A percentile compares a stretch with the other conserved stretches of the same genome.
Conservation (phyloP, 768 basidiomycete species). For the Hygrocybe coccinea region DNA sequence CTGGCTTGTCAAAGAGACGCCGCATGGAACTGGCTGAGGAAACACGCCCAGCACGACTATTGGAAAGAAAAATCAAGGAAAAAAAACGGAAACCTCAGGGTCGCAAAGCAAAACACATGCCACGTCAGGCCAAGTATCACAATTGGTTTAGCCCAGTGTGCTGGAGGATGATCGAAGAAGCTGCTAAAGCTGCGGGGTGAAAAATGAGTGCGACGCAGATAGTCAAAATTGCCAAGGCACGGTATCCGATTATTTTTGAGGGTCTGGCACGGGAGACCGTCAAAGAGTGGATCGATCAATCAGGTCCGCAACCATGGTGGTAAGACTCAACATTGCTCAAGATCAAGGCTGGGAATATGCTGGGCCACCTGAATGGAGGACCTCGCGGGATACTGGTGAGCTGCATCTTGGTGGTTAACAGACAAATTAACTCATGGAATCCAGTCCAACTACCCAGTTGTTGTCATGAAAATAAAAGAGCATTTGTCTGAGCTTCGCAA, state of each 20-base stretch:
- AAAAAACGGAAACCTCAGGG: conserved; percentile 1
- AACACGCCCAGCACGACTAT: background rate
- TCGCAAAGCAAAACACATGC: conserved; percentile 6
- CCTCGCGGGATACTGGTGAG: conserved; percentile 10
- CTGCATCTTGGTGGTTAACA: background rate
- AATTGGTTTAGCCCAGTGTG: conserved; percentile 11
- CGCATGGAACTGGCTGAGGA: background rate
- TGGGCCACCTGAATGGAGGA: conserved; percentile 13
- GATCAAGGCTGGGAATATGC: conserved; percentile 5
- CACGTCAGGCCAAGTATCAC: background rate
- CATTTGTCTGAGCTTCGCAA: conserved; percentile 14
- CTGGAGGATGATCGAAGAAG: conserved; percentile 6
- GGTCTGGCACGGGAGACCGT: conserved; percentile 1
- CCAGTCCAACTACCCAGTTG: conserved; percentile 4
- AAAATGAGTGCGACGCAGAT: conserved; percentile 2
- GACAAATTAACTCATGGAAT: background rate
- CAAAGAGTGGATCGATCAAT: background rate
- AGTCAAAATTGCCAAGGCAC: background rate
- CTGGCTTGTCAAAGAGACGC: background rate
- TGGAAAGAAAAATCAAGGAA: conserved; percentile 1
- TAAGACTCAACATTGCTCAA: conserved; percentile 1
- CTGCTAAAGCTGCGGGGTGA: background rate
- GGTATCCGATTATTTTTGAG: conserved; percentile 3
- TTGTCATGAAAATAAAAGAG: conserved; percentile 12
- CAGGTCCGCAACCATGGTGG: background rate